Evolutionary conservation across 139 green algal species (phyloP).

Genomic region (Chloropicon primus): DNA sequence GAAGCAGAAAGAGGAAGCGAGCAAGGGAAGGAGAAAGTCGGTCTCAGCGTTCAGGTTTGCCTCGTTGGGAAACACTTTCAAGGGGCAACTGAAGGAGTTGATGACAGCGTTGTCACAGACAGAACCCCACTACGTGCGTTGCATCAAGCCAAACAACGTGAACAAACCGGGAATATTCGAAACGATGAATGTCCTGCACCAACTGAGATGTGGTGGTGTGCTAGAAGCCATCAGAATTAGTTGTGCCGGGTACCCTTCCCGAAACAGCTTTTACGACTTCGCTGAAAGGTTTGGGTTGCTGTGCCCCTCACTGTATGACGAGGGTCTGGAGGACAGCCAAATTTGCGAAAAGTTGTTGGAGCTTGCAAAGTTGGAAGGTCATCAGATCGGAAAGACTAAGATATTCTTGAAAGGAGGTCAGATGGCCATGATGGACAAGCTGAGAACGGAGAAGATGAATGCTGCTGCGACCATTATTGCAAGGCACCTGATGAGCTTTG

Average conservation of each 20-base stretch:
- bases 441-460: conserved; percentile 65
- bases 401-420: conserved; percentile 64
- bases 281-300: conserved; percentile 88
- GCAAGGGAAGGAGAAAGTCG: not conserved
- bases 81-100: conserved; percentile 85
- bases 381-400: conserved; percentile 75
- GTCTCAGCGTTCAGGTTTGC: conserved; percentile 69
- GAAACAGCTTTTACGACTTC: conserved; percentile 75
- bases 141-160: conserved; percentile 91
- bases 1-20: not conserved
- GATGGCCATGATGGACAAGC: conserved; percentile 87
- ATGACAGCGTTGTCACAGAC: conserved; percentile 85
- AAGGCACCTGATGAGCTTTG: conserved; percentile 33
- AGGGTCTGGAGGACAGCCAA: conserved; percentile 12
- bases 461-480: conserved; percentile 57
- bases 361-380: conserved; percentile 32
- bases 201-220: conserved; percentile 94
- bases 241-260: conserved; percentile 87
- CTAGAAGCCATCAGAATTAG: conserved; percentile 96
- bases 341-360: conserved; percentile 17
- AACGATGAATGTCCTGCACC: conserved; percentile 81
- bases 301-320: conserved; percentile 38
- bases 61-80: conserved; percentile 81
- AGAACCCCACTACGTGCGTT: conserved; percentile 98
- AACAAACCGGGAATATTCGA: conserved; percentile 77